phyloP scores from a whole-genome alignment of 2,329 filamentous ascomycete species.

The Thielaviopsis euricoi region DNA sequence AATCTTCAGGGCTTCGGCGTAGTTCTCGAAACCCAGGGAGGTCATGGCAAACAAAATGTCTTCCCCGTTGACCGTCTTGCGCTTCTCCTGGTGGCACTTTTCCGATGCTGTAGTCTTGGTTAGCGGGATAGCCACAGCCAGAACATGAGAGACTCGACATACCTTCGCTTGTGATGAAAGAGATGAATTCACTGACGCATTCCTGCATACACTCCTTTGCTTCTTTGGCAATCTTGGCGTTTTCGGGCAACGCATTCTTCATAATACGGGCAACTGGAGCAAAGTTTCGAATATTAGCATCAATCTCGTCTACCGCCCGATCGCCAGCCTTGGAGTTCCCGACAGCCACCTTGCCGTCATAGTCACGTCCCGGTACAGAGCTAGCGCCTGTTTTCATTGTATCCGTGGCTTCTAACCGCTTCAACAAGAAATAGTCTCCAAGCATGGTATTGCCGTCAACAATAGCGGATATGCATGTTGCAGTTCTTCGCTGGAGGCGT shows the following conservation, averaged over 20 bases:
- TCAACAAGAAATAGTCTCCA: not conserved
- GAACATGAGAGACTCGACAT: not conserved
- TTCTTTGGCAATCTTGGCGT: constrained; percentile 97
- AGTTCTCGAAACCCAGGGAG: constrained; percentile 96
- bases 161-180: constrained; percentile 99
- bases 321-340: not conserved
- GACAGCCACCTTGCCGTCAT: not conserved
- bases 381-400: not conserved
- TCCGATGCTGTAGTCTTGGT: constrained; percentile 59
- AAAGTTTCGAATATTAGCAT: constrained; percentile 92
- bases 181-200: constrained; percentile 99
- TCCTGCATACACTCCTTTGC: constrained; percentile 99
- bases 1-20: constrained; percentile 93
- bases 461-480: not conserved
- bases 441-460: not conserved
- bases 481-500: not conserved
- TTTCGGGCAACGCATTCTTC: constrained; percentile 94
- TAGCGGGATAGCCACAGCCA: not conserved
- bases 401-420: not conserved
- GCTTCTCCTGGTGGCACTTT: constrained; percentile 98
- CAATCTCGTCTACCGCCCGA: constrained; percentile 22
- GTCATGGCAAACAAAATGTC: constrained; percentile 99
- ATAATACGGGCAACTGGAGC: constrained; percentile 96
- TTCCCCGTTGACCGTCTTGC: constrained; percentile 97
- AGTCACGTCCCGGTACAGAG: not conserved